Base-by-base conservation (phyloP, 1,284 basidiomycete genomes). In the Tilletia caries region DNA sequence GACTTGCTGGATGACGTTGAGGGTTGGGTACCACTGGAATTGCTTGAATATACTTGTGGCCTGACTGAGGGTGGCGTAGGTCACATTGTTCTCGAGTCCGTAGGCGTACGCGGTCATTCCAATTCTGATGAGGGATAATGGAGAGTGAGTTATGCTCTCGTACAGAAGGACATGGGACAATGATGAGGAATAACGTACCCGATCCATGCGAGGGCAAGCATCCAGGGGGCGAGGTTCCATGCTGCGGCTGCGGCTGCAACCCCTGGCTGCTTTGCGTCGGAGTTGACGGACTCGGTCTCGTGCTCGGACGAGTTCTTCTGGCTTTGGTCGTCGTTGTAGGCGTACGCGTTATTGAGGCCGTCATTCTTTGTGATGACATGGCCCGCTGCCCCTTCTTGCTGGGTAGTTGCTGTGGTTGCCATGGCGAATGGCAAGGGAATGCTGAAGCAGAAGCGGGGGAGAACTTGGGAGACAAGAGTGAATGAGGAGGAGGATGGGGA, bases 11-110 rank as follows among this genome's bases (percentile, higher is more conserved):
- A 78, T 71, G 52, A 78, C 65, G 27, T 44, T 15, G 62, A 80
- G 64, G 62, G 79, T 68, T 27, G 74, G 73, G 73, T 78, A 79
- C 29, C 72, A 70, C 12, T 58, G 44, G 60, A 58, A 74, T 18
- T 73, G 33, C 8, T 68, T 67, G 68, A 77, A 76, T 13, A 69
- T 1, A 12, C 65, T 69, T 15, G 78, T 74, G n/a, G 76, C 70
- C 6, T 66, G 60, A 3, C 66, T 67, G 67, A 75, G 71, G 71
- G 72, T 76, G 0, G 73, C 75, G 32, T 71, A 79, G 70, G 73
- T 75, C 48, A 78, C 77, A 70, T 76, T 75, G 72, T 79, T 79
- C 69, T 81, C 79, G 29, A 81, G 72, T 52, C 74, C 74, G 68
- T 69, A 70, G 29, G 75, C 67, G 71, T 81, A 81, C 15, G 78